phyloP scores from a whole-genome alignment of 169 alveolate genomes.

The Cryptosporidium sp. region DNA sequence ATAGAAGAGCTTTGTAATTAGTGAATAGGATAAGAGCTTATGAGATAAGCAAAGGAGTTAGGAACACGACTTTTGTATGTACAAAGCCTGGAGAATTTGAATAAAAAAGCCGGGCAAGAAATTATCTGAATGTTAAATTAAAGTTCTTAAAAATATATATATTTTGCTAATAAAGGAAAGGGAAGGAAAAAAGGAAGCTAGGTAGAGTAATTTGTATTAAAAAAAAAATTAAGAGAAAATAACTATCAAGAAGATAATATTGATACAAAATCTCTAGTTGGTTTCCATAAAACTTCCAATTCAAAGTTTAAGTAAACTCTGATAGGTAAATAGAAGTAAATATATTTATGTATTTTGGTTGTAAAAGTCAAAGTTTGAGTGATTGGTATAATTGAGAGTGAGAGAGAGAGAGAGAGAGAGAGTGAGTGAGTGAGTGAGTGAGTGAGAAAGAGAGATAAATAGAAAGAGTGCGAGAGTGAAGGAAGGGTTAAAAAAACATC shows the following conservation, averaged over 20 bases:
- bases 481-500: not conserved
- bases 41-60: conserved; percentile 3
- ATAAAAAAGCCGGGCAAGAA: not conserved
- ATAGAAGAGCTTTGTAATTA: conserved; percentile 10
- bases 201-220: not conserved
- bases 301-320: not conserved
- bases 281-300: not conserved
- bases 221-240: not conserved
- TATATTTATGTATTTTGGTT: conserved; percentile 6
- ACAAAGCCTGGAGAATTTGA: not conserved
- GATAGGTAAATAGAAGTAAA: not conserved
- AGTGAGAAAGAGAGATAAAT: too few species aligned
- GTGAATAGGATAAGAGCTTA: conserved; percentile 5
- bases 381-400: not conserved
- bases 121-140: conserved; percentile 29
- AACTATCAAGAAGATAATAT: not conserved
- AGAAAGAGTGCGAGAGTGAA: not conserved
- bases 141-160: not conserved
- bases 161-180: conserved; percentile 2
- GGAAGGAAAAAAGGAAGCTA: not conserved
- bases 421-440: too few species aligned
- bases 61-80: conserved; percentile 2
- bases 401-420: not conserved
- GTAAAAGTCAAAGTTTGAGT: not conserved
- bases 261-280: not conserved